Evolutionary conservation across 2,329 filamentous ascomycete species (phyloP), one percentile per base, ranked within the genome.

Genomic region (Fusarium subglutinans): DNA sequence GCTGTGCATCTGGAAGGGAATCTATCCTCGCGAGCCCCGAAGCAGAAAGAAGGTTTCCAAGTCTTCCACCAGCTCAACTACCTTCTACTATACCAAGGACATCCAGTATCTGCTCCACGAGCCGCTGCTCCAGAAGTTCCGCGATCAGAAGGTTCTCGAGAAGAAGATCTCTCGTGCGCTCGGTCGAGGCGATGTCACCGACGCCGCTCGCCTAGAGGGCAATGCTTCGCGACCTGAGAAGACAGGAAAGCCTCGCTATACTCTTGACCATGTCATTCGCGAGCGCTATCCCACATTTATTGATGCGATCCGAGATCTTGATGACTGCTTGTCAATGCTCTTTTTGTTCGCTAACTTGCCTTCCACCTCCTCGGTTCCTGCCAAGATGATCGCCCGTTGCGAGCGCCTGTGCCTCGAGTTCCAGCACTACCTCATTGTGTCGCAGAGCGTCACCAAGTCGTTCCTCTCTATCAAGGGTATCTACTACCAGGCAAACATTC

Each of bases 401-500:
- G 95, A 98, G 86, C 92, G 94, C 63, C 86, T 99, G 62, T 96
- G 93, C 79, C 92, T 96, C 82, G 96, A 99, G 85, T 99, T 99
- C 83, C 93, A 98, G 85, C 96, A 98, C 87, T 99, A 98, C 84
- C 89, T 99, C 72, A 99, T 99, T 81, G 90, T 92, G 53, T 97
- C 96, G 47, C 91, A 97, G 84, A 95, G 94, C 78, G 86, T 99
- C 77, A 93, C 94, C 80, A 98, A 98, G 86, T 98, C 95, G 1
- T 99, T 99, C 86, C 86, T 99, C 75, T 98, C 95, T 4, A 98
- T 99, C 85, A 99, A 99, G 88, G 96, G 96, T 71, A 98, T 99
- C 80, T 99, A 99, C 87, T 99, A 98, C 85, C 96, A 98, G 85
- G 96, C 96, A 30, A 98, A 92, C 58, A 97, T 99, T 71, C 94